phyloP scores from a whole-genome alignment of 768 basidiomycete species.

The Pleurotus djamor region DNA sequence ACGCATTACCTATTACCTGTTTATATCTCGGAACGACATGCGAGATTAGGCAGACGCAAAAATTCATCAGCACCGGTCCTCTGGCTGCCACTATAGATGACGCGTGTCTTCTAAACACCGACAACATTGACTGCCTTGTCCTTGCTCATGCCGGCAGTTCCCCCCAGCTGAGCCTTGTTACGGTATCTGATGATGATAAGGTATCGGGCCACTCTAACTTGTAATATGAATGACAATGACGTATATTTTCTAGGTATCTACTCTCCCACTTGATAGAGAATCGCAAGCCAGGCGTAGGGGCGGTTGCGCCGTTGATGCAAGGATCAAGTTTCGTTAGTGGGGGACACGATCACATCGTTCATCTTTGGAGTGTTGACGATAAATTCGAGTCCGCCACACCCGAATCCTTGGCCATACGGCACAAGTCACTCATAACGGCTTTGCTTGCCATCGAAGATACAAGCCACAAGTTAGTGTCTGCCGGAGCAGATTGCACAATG shows the following conservation, averaged over 20 bases:
- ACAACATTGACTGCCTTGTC: conserved; percentile 22
- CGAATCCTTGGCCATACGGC: conserved; percentile 33
- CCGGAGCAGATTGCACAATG: conserved; percentile 46
- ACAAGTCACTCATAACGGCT: conserved; percentile 39
- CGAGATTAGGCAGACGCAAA: neutral
- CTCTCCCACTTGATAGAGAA: conserved; percentile 15
- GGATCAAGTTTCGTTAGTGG: conserved; percentile 44
- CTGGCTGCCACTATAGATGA: conserved; percentile 29
- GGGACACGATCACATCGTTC: conserved; percentile 46
- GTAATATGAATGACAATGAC: neutral
- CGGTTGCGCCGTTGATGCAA: conserved; percentile 37
- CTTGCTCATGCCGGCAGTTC: conserved; percentile 37
- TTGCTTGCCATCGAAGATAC: conserved; percentile 41
- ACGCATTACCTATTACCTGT: neutral
- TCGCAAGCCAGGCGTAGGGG: conserved; percentile 40
- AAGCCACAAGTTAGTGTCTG: conserved; percentile 43
- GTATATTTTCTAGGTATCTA: neutral
- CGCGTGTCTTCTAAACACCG: conserved; percentile 30
- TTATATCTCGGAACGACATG: neutral
- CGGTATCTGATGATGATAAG: conserved; percentile 18
- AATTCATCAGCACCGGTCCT: neutral
- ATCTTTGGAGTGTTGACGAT: conserved; percentile 40
- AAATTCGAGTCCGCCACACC: conserved; percentile 28
- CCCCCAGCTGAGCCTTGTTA: conserved; percentile 25
- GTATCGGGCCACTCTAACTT: conserved; percentile 5